These are phyloP conservation scores for Microbotryum silenes-acaulis DNA, from an alignment of 1,284 basidiomycete genomes.

Conservation along the genomic window DNA sequence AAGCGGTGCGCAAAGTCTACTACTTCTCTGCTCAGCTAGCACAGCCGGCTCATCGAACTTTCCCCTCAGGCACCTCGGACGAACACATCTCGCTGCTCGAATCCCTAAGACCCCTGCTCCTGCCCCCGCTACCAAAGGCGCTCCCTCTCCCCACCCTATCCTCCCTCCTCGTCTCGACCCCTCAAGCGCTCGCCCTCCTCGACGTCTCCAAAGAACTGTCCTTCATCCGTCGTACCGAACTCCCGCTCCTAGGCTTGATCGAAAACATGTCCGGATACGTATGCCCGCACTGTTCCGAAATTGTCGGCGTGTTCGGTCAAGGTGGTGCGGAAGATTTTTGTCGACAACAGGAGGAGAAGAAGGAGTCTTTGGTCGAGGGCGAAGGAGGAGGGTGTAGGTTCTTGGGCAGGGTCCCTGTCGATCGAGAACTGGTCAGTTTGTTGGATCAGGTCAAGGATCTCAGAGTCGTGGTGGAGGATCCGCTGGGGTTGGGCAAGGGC, in stretches of 20 bases:
- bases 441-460: conserved; percentile 61
- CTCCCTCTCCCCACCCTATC: conserved; percentile 43
- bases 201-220: conserved; percentile 94
- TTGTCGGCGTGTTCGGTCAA: conserved; percentile 89
- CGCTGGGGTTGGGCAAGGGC: not conserved
- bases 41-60: not conserved
- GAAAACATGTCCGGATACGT: conserved; percentile 99
- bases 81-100: conserved; percentile 95
- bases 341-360: conserved; percentile 23
- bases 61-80: conserved; percentile 76
- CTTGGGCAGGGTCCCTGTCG: conserved; percentile 86
- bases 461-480: conserved; percentile 13
- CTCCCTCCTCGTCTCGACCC: conserved; percentile 87
- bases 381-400: conserved; percentile 57
- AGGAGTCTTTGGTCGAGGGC: conserved; percentile 15
- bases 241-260: conserved; percentile 87
- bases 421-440: conserved; percentile 79
- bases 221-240: conserved; percentile 75
- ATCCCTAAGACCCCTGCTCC: conserved; percentile 69
- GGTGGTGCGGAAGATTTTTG: conserved; percentile 71
- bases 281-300: conserved; percentile 74
- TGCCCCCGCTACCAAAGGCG: conserved; percentile 9
- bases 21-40: conserved; percentile 4
- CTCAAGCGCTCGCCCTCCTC: conserved; percentile 89
- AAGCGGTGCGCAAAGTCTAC: conserved; percentile 35